phyloP scores from a whole-genome alignment of 164 flowering plant species.

The Paratinospora sagittata region DNA sequence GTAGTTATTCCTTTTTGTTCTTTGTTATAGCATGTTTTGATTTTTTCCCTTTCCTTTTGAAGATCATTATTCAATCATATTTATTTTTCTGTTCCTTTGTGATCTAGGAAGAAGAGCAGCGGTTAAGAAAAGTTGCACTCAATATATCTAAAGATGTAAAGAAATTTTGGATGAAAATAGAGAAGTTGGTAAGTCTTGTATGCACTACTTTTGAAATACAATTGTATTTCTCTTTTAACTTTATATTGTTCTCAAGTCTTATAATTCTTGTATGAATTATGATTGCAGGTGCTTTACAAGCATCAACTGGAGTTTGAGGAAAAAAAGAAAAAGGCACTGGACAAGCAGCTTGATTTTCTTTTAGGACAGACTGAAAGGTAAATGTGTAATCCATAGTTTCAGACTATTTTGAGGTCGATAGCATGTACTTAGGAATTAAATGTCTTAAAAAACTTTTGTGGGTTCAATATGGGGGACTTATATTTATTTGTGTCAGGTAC shows the following conservation, averaged over 20 bases:
- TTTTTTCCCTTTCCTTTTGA: too few species aligned
- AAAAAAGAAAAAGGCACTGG: constrained; percentile 86
- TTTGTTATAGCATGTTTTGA: too few species aligned
- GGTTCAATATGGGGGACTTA: background rate
- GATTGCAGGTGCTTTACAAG: constrained; percentile 81
- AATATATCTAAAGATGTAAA: constrained; percentile 93
- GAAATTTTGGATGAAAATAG: constrained; percentile 96
- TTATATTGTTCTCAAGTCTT: constrained; percentile 5
- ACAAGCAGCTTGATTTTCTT: constrained; percentile 95
- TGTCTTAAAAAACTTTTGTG: background rate
- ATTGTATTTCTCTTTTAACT: background rate
- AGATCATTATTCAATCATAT: background rate
- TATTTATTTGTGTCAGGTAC: constrained; percentile 49
- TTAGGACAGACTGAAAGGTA: constrained; percentile 98
- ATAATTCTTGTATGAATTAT: constrained; percentile 6
- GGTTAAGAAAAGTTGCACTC: constrained; percentile 80
- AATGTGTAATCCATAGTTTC: background rate
- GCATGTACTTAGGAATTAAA: background rate
- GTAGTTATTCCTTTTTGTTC: too few species aligned
- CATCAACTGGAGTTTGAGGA: constrained; percentile 90
- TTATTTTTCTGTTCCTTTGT: constrained; percentile 8
- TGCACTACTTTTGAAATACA: constrained; percentile 6
- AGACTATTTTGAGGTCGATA: background rate
- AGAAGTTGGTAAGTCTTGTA: constrained; percentile 75
- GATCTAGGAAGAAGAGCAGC: constrained; percentile 86